These are phyloP conservation scores for Teratosphaeria nubilosa DNA, from an alignment of 2,329 filamentous ascomycete species.

Conservation along the genomic window DNA sequence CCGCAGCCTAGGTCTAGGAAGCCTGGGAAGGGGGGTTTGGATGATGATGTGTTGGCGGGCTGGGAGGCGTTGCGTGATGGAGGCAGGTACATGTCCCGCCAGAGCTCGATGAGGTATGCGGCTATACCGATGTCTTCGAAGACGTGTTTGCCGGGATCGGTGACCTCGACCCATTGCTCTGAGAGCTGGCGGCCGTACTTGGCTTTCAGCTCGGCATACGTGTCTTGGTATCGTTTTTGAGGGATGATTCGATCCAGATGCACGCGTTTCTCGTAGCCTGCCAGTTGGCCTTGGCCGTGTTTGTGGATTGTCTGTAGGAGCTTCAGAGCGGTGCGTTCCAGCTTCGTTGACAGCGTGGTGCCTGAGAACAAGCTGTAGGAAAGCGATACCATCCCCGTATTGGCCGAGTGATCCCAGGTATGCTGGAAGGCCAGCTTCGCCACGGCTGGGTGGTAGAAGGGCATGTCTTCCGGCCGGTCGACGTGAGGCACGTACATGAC, in stretches of 20 bases:
- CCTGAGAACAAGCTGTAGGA: constrained; percentile 38
- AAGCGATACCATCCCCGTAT: constrained; percentile 32
- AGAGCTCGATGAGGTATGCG: constrained; percentile 85
- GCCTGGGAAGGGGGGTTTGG: constrained; percentile 54
- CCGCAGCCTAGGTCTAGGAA: constrained; percentile 96
- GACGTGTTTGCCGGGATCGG: constrained; percentile 82
- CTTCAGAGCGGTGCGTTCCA: constrained; percentile 58
- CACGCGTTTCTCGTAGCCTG: constrained; percentile 69
- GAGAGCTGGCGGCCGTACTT: constrained; percentile 66
- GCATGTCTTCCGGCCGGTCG: constrained; percentile 50
- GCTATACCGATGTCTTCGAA: constrained; percentile 91
- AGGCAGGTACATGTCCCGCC: constrained; percentile 65
- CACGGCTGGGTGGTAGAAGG: constrained; percentile 81
- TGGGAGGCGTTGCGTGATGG: constrained; percentile 1
- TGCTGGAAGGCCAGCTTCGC: constrained; percentile 67
- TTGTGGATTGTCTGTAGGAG: constrained; percentile 61
- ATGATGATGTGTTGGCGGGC: background rate
- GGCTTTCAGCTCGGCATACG: constrained; percentile 68
- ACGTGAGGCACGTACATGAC: constrained; percentile 74
- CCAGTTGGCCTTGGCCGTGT: constrained; percentile 55
- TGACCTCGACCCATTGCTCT: constrained; percentile 71
- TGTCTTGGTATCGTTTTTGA: constrained; percentile 68
- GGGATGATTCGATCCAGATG: constrained; percentile 74
- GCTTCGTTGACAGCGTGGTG: constrained; percentile 18
- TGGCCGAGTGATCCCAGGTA: constrained; percentile 40